A percentile compares a stretch with the other conserved stretches of the same genome.
Conservation (phyloP, 345 rosid genomes). For the Hevea brasiliensis region DNA sequence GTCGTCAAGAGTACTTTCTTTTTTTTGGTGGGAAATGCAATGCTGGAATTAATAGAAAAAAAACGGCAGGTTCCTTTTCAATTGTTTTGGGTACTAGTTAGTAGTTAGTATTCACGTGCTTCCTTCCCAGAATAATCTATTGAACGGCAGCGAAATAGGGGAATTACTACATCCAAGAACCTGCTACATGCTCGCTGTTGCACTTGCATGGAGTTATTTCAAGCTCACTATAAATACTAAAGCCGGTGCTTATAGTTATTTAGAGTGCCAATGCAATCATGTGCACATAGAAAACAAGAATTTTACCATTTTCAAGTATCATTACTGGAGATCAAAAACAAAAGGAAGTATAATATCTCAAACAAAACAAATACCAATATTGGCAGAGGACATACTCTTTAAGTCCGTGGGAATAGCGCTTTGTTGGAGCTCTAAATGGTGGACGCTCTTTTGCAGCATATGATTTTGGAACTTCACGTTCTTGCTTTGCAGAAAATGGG, state of each 20-base stretch:
- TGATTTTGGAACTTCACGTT: conserved; percentile 54
- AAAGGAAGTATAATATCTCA: neutral
- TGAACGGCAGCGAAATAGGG: neutral
- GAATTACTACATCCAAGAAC: neutral
- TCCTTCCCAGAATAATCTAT: too few relatives aligned
- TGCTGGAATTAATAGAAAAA: too few relatives aligned
- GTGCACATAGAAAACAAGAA: neutral
- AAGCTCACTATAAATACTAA: neutral
- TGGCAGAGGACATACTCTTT: conserved; percentile 52
- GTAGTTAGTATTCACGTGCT: too few relatives aligned
- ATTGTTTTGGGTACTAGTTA: too few relatives aligned
- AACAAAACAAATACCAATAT: conserved; percentile 4
- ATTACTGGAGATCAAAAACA: neutral
- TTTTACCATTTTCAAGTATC: neutral
- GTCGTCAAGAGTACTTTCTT: neutral
- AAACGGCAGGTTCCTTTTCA: too few relatives aligned
- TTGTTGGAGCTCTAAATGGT: conserved; percentile 68
- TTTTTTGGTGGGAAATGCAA: too few relatives aligned
- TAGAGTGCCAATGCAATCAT: neutral
- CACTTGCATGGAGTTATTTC: neutral
- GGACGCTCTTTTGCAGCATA: conserved; percentile 59
- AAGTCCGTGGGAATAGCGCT: conserved; percentile 76
- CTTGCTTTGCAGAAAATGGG: conserved; percentile 70
- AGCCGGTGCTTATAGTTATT: neutral
- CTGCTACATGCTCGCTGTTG: neutral